Conservation (phyloP, 192 early-diverging fungal genomes). For the Fimicolochytrium jonesii region DNA sequence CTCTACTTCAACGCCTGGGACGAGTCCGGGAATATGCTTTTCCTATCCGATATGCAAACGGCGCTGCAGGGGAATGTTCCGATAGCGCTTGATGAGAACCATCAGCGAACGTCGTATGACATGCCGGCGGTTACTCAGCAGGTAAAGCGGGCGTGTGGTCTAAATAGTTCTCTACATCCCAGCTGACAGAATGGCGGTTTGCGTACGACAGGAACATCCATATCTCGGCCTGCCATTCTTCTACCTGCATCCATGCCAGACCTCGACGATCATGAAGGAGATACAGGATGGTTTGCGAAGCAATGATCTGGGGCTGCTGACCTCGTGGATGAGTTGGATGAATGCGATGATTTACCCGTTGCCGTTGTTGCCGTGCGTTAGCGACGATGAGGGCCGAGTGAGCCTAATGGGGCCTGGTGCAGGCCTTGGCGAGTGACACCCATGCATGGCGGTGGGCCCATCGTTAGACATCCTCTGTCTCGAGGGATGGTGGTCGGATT, state of each 20-base stretch:
- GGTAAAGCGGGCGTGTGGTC: too few relatives aligned
- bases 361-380: too few relatives aligned
- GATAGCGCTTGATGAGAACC: not conserved
- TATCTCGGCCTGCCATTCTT: conserved; percentile 48
- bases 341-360: not conserved
- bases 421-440: too few relatives aligned
- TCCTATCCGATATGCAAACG: conserved; percentile 33
- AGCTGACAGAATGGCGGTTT: not conserved
- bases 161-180: not conserved
- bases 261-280: conserved; percentile 43
- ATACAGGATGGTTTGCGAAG: not conserved
- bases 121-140: conserved; percentile 3
- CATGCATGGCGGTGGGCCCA: too few relatives aligned
- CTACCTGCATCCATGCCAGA: conserved; percentile 64
- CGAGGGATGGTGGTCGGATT: too few relatives aligned
- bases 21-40: conserved; percentile 32
- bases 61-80: not conserved
- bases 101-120: not conserved
- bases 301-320: not conserved
- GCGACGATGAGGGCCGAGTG: too few relatives aligned
- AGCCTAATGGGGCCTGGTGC: too few relatives aligned
- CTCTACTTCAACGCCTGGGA: conserved; percentile 56
- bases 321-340: not conserved
- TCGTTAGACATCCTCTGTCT: too few relatives aligned
- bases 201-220: conserved; percentile 56